Evolutionary conservation across 2,329 filamentous ascomycete species (phyloP).

Genomic region (Colletotrichum cuscutae): DNA sequence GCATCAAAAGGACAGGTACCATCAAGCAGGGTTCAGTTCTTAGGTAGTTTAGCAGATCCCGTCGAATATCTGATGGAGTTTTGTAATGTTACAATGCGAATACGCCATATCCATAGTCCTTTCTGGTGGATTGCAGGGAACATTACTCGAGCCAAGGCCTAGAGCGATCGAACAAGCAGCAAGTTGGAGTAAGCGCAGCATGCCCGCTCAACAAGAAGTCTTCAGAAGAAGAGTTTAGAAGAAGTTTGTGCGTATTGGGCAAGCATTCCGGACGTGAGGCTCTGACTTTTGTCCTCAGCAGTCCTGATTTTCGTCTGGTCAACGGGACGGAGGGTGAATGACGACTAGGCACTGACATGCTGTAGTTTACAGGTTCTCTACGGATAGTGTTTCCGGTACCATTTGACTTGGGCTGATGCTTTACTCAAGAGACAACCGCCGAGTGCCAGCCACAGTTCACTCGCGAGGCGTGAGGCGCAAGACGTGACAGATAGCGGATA

Average conservation of each 20-base stretch:
- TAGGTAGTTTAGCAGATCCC: not conserved
- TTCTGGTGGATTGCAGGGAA: not conserved
- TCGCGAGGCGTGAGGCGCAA: not conserved
- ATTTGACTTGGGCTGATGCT: not conserved
- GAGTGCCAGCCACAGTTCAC: not conserved
- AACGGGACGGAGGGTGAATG: not conserved
- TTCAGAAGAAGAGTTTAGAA: not conserved
- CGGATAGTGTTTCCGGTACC: not conserved
- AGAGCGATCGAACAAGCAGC: slow-evolving; percentile 1
- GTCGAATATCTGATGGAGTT: not conserved
- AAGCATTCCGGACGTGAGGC: not conserved
- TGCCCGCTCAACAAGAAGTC: not conserved
- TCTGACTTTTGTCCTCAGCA: not conserved
- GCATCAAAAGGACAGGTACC: not conserved
- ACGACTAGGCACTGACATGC: not conserved
- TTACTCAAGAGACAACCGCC: not conserved
- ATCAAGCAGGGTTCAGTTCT: not conserved
- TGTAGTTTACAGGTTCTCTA: not conserved
- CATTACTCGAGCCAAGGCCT: not conserved
- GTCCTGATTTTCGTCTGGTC: not conserved
- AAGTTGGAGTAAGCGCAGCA: not conserved
- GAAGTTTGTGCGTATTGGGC: not conserved
- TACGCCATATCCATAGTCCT: not conserved
- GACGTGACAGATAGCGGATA: not conserved
- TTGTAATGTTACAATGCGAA: not conserved